These are phyloP conservation scores for Cytospora piceae DNA, from an alignment of 2,329 filamentous ascomycete genomes.

Conservation along the genomic window DNA sequence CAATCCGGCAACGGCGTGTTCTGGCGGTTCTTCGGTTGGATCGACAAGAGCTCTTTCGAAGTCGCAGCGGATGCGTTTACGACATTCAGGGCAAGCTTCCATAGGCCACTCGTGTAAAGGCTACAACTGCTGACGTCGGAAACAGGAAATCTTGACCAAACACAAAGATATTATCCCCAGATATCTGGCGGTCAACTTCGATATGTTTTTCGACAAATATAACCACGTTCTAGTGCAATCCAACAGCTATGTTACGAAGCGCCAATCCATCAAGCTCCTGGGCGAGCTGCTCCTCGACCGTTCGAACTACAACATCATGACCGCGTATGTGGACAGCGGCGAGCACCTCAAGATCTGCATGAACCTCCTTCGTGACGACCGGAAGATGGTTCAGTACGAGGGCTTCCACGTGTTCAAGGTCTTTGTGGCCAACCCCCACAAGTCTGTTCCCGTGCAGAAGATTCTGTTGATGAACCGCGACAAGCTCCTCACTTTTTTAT, in stretches of 20 bases:
- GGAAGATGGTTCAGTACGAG: constrained; percentile 99
- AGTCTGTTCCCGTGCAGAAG: constrained; percentile 92
- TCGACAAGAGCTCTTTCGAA: constrained; percentile 95
- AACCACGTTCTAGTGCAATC: constrained; percentile 87
- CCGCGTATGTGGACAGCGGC: constrained; percentile 89
- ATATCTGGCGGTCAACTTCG: constrained; percentile 88
- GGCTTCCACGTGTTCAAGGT: constrained; percentile 99
- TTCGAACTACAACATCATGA: constrained; percentile 98
- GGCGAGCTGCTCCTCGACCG: constrained; percentile 93
- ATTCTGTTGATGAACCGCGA: constrained; percentile 97
- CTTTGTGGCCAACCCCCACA: constrained; percentile 98
- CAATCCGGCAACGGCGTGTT: constrained; percentile 86
- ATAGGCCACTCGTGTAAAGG: not conserved
- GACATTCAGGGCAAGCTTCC: constrained; percentile 77
- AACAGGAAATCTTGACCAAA: constrained; percentile 85
- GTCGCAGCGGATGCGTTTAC: constrained; percentile 97
- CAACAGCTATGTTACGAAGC: constrained; percentile 95
- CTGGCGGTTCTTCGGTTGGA: constrained; percentile 97
- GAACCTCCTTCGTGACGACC: constrained; percentile 92
- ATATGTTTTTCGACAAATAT: constrained; percentile 89
- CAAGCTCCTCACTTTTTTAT: constrained; percentile 84
- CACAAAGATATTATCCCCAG: constrained; percentile 90
- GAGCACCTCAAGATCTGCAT: constrained; percentile 98
- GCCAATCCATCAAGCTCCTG: constrained; percentile 95
- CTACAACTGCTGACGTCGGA: constrained; percentile 6